Percentiles rank a stretch among this genome's conserved stretches.
Conservation (phyloP, 805 yeast species). For the Candida ortonii region DNA sequence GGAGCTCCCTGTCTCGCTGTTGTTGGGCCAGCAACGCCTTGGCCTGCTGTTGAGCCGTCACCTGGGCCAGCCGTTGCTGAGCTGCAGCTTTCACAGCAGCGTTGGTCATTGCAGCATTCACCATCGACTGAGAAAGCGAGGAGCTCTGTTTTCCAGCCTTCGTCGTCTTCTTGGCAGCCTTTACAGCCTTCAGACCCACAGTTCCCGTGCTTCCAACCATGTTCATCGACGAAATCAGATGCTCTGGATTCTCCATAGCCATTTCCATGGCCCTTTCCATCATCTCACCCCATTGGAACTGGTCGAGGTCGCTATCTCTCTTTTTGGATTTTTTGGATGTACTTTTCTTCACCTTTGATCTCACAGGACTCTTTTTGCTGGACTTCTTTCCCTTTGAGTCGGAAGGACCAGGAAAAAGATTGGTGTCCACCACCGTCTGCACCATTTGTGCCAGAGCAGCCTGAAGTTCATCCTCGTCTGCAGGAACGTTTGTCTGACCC, state of each 20-base stretch:
- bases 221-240: constrained; percentile 37
- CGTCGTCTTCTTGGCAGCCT: constrained; percentile 5
- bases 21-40: constrained; percentile 17
- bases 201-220: constrained; percentile 8
- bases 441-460: constrained; percentile 57
- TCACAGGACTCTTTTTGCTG: constrained; percentile 2
- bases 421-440: constrained; percentile 47
- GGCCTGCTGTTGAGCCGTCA: constrained; percentile 24
- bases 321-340: constrained; percentile 9
- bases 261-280: constrained; percentile 73
- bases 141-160: not conserved
- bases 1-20: constrained; percentile 18
- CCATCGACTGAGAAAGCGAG: constrained; percentile 15
- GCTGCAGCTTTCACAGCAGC: constrained; percentile 25
- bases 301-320: constrained; percentile 46
- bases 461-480: constrained; percentile 40
- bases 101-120: constrained; percentile 24
- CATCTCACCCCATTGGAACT: constrained; percentile 59
- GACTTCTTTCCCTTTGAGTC: constrained; percentile 4
- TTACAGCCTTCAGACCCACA: constrained; percentile 1
- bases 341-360: constrained; percentile 6
- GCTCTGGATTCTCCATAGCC: constrained; percentile 65
- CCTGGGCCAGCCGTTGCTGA: constrained; percentile 23
- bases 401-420: constrained; percentile 15
- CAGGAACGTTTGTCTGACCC: constrained; percentile 5